Percentiles rank a stretch among this genome's conserved stretches.
Conservation (phyloP, 2,329 filamentous ascomycete genomes). For the Daldinia sp. region DNA sequence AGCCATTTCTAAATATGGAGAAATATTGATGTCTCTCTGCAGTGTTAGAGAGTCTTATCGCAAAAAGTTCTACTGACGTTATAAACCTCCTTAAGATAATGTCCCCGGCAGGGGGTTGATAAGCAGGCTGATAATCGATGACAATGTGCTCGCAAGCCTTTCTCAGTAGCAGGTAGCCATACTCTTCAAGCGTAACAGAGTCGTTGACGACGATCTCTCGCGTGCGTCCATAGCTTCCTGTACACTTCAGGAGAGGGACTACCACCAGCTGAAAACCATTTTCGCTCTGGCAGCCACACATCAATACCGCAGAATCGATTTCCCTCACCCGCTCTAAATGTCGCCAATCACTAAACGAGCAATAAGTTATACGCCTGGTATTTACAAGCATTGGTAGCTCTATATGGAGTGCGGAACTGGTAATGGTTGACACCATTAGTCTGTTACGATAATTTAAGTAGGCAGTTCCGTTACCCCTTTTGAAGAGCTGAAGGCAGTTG, state of each 20-base stretch:
- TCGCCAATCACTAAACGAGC: background rate
- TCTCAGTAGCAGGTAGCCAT: too few species aligned
- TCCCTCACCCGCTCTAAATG: constrained; percentile 7
- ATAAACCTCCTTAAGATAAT: constrained; percentile 31
- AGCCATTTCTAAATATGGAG: too few species aligned
- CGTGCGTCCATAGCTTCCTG: too few species aligned
- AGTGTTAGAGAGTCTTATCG: background rate
- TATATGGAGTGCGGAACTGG: constrained; percentile 14
- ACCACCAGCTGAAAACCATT: too few species aligned
- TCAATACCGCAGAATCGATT: constrained; percentile 1
- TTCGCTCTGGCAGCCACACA: constrained; percentile 30
- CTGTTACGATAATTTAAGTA: background rate
- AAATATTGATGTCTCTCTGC: constrained; percentile 1
- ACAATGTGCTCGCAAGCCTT: too few species aligned
- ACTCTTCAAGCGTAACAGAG: too few species aligned
- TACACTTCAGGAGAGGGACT: too few species aligned
- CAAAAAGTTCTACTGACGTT: background rate
- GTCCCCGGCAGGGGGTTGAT: constrained; percentile 17
- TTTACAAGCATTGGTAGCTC: constrained; percentile 7
- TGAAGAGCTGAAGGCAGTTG: background rate
- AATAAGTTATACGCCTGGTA: background rate
- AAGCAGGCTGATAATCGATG: too few species aligned
- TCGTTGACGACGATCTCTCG: too few species aligned
- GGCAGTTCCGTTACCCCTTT: background rate
- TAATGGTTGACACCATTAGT: background rate